Base-by-base conservation (phyloP, 371 early-diverging fungal species). In the Apophysomyces trapeziformis region DNA sequence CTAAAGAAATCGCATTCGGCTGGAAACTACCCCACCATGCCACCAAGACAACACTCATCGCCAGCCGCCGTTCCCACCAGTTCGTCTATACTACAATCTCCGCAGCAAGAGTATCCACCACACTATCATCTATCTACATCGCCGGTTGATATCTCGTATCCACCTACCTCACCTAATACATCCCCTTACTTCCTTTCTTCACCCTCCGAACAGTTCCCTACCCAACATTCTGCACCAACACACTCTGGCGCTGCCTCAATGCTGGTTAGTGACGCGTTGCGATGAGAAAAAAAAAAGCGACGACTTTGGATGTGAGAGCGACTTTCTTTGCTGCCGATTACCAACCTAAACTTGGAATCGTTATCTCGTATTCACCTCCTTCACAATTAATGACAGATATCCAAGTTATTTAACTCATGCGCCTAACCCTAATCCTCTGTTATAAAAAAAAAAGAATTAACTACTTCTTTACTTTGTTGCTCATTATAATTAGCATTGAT, bases 31-130 rank as follows among this genome's bases (percentile, higher is more conserved):
- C 65, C 66, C 1, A 66, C 67, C 26, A 67, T 75, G 39, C 68
- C 71, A 18, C 71, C 75, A 14, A 65, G 79, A 58, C 76, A 74
- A 47, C 74, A 76, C 39, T 78, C 76, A 18, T 75, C 79, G n/a
- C 76, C 79, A 9, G 72, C 78, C 6, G 71, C 75, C 14, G 69
- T 72, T 50, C 21, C 21, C 11, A 50, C 54, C 18, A 50, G 41
- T 4, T 41, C 54, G 4, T 50, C 54, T 26, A 21, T 21, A 21
- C 11, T 50, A 21, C 54, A 50, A 5, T 50, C 54, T 7, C 54
- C 54, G 21, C 54, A 50, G 21, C 9, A 50, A 21, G 54, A 50
- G 21, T 50, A 11, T 21, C 54, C 54, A 18, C 1, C 54, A 50
- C 21, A n/a, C 16, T 50, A n/a, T 21, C 21, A 50, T 21, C 54